These are phyloP conservation scores for Gossypium lobatum DNA, from an alignment of 441 rosid genomes.

Conservation along the genomic window DNA sequence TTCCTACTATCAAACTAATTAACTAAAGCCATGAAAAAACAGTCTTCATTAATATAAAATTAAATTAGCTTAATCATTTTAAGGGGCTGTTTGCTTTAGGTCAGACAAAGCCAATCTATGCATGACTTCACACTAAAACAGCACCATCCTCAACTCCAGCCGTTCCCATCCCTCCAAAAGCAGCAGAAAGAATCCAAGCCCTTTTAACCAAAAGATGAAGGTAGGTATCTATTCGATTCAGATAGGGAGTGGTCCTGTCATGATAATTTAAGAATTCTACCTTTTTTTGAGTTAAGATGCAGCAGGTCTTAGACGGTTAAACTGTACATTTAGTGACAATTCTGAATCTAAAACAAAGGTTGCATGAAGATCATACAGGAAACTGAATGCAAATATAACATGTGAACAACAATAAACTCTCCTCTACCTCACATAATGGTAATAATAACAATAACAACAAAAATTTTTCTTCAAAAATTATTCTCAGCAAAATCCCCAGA, in stretches of 20 bases:
- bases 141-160: background rate
- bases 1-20: background rate
- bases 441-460: background rate
- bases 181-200: background rate
- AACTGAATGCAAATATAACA: background rate
- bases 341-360: background rate
- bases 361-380: background rate
- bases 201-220: background rate
- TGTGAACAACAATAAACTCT: slow-evolving; percentile 5
- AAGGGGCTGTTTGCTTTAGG: background rate
- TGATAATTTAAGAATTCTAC: background rate
- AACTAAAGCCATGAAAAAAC: background rate
- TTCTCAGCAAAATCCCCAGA: background rate
- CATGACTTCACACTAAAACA: background rate
- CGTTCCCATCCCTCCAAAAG: slow-evolving; percentile 2
- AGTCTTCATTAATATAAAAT: background rate
- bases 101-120: background rate
- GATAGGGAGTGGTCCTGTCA: slow-evolving; percentile 2
- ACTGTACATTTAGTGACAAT: background rate
- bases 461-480: background rate
- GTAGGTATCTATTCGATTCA: background rate
- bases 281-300: background rate
- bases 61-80: slow-evolving; percentile 7
- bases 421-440: background rate
- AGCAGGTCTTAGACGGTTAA: background rate